A percentile compares a stretch with the other conserved stretches of the same genome.
Conservation (phyloP, 83 land plant genomes). For the Isoetes engelmannii region DNA sequence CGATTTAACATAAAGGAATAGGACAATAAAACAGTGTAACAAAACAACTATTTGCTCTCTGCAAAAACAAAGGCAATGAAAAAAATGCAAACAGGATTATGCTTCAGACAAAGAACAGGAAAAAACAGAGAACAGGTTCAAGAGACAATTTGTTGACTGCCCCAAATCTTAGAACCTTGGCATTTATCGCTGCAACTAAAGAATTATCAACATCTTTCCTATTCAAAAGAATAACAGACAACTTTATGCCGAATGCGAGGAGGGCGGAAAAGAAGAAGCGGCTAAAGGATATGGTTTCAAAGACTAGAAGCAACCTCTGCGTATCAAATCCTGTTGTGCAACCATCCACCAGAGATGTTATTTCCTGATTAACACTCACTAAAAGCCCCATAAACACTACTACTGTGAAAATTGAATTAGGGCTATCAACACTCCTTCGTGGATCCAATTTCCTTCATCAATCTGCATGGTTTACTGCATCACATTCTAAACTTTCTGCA, state of each 20-base stretch:
- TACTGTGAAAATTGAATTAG: conserved; percentile 34
- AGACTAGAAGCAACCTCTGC: conserved; percentile 16
- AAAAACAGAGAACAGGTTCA: too few species aligned
- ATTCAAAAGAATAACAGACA: conserved; percentile 25
- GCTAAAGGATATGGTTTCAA: conserved; percentile 42
- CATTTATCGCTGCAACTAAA: conserved; percentile 17
- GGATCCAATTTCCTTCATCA: too few species aligned
- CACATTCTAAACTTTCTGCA: too few species aligned
- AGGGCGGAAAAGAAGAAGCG: conserved; percentile 49
- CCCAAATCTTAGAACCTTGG: conserved; percentile 36
- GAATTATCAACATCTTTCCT: conserved; percentile 33
- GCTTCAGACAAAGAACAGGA: conserved; percentile 24
- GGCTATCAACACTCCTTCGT: conserved; percentile 15
- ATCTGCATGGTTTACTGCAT: too few species aligned
- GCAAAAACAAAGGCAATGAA: too few species aligned
- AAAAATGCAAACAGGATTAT: too few species aligned
- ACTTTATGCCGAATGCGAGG: conserved; percentile 53
- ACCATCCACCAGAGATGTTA: neutral
- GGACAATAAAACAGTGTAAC: too few species aligned
- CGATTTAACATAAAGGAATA: too few species aligned
- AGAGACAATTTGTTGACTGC: too few species aligned
- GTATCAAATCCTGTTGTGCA: conserved; percentile 33
- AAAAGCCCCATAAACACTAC: conserved; percentile 37
- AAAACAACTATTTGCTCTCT: too few species aligned
- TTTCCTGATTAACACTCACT: neutral